A percentile compares a stretch with the other conserved stretches of the same genome.
Conservation (phyloP, 2,329 filamentous ascomycete species). For the Cyphellophora attinorum region DNA sequence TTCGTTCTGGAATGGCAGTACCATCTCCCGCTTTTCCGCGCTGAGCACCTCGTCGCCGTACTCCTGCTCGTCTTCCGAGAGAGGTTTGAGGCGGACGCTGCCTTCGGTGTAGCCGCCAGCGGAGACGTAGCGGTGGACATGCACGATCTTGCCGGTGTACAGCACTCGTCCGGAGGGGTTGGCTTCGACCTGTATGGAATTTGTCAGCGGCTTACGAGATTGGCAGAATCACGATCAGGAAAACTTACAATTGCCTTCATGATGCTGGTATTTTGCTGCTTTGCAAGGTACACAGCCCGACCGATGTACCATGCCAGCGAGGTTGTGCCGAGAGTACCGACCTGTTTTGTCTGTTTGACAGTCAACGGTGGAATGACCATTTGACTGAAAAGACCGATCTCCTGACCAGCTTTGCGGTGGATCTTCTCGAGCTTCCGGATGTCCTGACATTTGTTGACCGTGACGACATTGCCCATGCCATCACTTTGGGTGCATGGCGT, state of each 20-base stretch:
- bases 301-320: conserved; percentile 46
- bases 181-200: conserved; percentile 48
- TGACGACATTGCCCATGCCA: conserved; percentile 30
- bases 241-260: conserved; percentile 28
- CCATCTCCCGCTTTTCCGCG: conserved; percentile 34
- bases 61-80: conserved; percentile 40
- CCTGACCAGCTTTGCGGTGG: conserved; percentile 14
- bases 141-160: conserved; percentile 54
- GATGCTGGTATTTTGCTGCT: conserved; percentile 19
- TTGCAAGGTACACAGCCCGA: conserved; percentile 41
- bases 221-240: conserved; percentile 14
- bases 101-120: conserved; percentile 45
- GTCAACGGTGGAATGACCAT: conserved; percentile 31
- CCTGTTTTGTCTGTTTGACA: conserved; percentile 25
- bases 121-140: conserved; percentile 35
- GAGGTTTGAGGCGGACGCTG: conserved; percentile 48
- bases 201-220: no score
- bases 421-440: conserved; percentile 24
- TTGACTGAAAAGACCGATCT: conserved; percentile 28
- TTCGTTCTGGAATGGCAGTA: conserved; percentile 65
- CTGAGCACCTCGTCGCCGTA: no score
- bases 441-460: no score
- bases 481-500: conserved; percentile 23
- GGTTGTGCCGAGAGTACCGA: conserved; percentile 30
- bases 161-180: conserved; percentile 35